A percentile compares a stretch with the other conserved stretches of the same genome.
Evolutionary conservation across 73 alveolate species (phyloP).

Genomic region (Paramecium pentaurelia): DNA sequence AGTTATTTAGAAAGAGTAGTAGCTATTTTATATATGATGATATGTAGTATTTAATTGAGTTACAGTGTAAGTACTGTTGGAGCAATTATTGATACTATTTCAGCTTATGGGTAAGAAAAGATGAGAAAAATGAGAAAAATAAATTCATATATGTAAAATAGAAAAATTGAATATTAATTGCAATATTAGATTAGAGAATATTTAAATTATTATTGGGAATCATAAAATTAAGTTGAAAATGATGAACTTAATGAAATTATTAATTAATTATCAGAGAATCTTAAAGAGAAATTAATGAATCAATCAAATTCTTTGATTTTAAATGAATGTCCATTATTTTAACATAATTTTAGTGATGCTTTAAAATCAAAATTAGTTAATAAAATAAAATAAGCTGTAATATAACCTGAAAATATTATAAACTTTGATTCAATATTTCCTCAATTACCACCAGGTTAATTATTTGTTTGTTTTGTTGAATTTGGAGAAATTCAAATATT

Average conservation of each 20-base stretch:
- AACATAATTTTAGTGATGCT: neutral
- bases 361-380: neutral
- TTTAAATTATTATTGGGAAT: conserved; percentile 16
- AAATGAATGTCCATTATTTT: neutral
- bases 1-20: conserved; percentile 42
- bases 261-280: neutral
- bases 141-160: conserved; percentile 39
- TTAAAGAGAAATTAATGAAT: neutral
- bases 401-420: conserved; percentile 41
- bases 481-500: conserved; percentile 27
- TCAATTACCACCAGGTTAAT: neutral
- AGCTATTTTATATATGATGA: conserved; percentile 33
- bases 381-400: neutral
- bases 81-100: conserved; percentile 42
- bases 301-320: neutral
- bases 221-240: neutral
- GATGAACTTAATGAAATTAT: conserved; percentile 39
- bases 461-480: conserved; percentile 27
- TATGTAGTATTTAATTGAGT: conserved; percentile 36
- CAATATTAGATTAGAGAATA: conserved; percentile 21
- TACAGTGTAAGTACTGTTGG: conserved; percentile 56
- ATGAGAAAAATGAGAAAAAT: conserved; percentile 34
- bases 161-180: conserved; percentile 24
- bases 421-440: conserved; percentile 28
- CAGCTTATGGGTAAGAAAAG: conserved; percentile 46